Percentiles rank a stretch among this genome's conserved stretches.
phyloP scores from a whole-genome alignment of 2,329 filamentous ascomycete species.

The Neurospora sp. region DNA sequence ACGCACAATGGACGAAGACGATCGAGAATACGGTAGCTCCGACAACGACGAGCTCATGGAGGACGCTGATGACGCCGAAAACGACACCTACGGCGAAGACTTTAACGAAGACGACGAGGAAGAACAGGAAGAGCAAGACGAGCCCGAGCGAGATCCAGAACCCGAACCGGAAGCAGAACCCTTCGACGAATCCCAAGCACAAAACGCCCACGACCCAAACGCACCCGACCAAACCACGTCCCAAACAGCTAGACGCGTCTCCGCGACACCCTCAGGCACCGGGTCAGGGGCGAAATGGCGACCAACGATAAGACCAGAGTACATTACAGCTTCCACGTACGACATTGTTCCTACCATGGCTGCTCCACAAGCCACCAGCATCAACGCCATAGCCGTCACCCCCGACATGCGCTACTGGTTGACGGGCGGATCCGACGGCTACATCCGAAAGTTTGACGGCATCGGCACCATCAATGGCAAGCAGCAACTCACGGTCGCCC shows the following conservation, averaged over 20 bases:
- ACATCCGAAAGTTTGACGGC: constrained; percentile 95
- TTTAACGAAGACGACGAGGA: constrained; percentile 36
- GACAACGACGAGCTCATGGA: constrained; percentile 51
- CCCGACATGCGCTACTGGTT: constrained; percentile 94
- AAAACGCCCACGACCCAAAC: constrained; percentile 1
- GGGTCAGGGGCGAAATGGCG: constrained; percentile 32
- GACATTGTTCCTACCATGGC: constrained; percentile 97
- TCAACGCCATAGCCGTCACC: constrained; percentile 86
- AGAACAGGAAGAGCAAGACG: constrained; percentile 23
- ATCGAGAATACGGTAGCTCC: constrained; percentile 28
- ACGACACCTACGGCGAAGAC: constrained; percentile 31
- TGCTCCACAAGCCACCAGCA: constrained; percentile 87
- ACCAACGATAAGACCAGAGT: constrained; percentile 63
- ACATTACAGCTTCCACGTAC: constrained; percentile 70
- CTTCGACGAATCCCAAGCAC: constrained; percentile 12
- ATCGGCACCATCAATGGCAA: constrained; percentile 92
- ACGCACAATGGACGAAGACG: constrained; percentile 23
- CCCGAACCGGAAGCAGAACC: constrained; percentile 20
- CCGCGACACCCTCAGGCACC: constrained; percentile 22
- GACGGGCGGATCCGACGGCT: constrained; percentile 87
- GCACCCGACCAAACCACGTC: constrained; percentile 27
- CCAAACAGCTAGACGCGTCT: constrained; percentile 21
- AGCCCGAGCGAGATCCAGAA: constrained; percentile 21
- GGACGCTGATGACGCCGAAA: constrained; percentile 26
- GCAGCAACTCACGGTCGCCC: constrained; percentile 84